These are phyloP conservation scores for Friedmanniomyces endolithicus DNA, from an alignment of 495 filamentous ascomycete species.

Conservation along the genomic window DNA sequence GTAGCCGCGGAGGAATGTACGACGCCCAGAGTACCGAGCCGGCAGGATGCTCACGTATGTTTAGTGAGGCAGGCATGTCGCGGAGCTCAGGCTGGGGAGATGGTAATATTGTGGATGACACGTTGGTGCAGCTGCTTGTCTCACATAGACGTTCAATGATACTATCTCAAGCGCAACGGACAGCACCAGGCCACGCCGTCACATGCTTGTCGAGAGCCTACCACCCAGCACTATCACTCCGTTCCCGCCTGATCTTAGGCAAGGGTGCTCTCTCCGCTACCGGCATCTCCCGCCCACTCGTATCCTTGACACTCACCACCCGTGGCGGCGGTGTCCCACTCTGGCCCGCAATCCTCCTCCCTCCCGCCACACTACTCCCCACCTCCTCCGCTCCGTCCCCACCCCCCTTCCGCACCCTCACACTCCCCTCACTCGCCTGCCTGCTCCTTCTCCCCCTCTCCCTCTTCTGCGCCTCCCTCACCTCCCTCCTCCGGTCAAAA, in stretches of 20 bases:
- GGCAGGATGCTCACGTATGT: not conserved
- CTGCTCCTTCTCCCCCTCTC: constrained; percentile 3
- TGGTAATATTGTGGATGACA: too few relatives aligned
- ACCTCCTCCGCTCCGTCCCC: constrained; percentile 1
- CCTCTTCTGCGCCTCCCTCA: constrained; percentile 5
- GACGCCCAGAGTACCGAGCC: not conserved
- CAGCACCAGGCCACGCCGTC: too few relatives aligned
- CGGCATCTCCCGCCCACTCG: constrained; percentile 21
- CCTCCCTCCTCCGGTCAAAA: constrained; percentile 11
- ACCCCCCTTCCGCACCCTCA: not conserved
- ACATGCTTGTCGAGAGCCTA: not conserved
- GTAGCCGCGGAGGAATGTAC: too few relatives aligned
- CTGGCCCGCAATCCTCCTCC: constrained; percentile 14
- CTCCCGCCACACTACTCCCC: constrained; percentile 9
- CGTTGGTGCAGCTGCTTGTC: too few relatives aligned
- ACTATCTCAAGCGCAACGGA: too few relatives aligned
- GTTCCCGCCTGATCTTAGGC: not conserved
- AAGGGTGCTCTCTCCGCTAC: constrained; percentile 25
- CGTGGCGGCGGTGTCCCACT: constrained; percentile 10
- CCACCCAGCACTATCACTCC: not conserved
- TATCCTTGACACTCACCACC: constrained; percentile 19
- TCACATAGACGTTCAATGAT: too few relatives aligned
- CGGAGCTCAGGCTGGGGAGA: too few relatives aligned
- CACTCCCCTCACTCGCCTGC: not conserved
- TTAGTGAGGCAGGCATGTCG: too few relatives aligned